Conservation (phyloP, 345 rosid species). For the Populus simonii region DNA sequence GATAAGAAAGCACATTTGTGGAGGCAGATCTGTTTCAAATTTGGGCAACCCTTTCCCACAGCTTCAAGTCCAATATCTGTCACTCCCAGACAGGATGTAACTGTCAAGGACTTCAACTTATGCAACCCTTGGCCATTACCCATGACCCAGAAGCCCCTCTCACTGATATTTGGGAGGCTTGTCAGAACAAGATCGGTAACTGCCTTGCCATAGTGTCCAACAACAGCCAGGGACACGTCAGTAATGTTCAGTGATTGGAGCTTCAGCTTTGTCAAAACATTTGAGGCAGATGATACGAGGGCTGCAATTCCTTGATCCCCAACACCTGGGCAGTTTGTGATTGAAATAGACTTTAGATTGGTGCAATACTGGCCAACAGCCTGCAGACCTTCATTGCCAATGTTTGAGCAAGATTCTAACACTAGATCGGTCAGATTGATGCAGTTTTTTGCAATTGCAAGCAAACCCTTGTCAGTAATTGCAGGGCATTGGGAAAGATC, state of each 20-base stretch:
- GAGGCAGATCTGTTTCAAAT: conserved; percentile 56
- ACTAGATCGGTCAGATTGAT: conserved; percentile 67
- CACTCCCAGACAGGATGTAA: conserved; percentile 66
- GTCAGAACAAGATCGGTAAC: conserved; percentile 63
- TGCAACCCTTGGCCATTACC: conserved; percentile 82
- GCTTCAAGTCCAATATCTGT: conserved; percentile 76
- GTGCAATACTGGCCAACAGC: conserved; percentile 63
- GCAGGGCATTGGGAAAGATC: conserved; percentile 61
- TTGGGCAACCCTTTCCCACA: conserved; percentile 80
- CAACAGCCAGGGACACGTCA: conserved; percentile 77
- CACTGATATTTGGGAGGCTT: conserved; percentile 56
- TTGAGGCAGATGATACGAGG: conserved; percentile 48
- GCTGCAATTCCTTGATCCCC: conserved; percentile 87
- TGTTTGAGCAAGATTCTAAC: conserved; percentile 66
- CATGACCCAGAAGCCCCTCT: conserved; percentile 98
- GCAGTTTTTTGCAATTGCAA: conserved; percentile 64
- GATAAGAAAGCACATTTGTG: conserved; percentile 57
- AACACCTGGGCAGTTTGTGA: conserved; percentile 68
- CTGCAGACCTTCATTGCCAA: conserved; percentile 72
- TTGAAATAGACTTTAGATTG: conserved; percentile 62
- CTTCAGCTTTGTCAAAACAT: conserved; percentile 57
- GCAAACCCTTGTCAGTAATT: conserved; percentile 60
- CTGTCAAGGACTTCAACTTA: conserved; percentile 58
- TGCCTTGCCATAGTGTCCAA: conserved; percentile 83
- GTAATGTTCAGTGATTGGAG: conserved; percentile 71